A percentile compares a stretch with the other conserved stretches of the same genome.
Evolutionary conservation across 768 basidiomycete species (phyloP).

Genomic region (Tylopilus sp.): DNA sequence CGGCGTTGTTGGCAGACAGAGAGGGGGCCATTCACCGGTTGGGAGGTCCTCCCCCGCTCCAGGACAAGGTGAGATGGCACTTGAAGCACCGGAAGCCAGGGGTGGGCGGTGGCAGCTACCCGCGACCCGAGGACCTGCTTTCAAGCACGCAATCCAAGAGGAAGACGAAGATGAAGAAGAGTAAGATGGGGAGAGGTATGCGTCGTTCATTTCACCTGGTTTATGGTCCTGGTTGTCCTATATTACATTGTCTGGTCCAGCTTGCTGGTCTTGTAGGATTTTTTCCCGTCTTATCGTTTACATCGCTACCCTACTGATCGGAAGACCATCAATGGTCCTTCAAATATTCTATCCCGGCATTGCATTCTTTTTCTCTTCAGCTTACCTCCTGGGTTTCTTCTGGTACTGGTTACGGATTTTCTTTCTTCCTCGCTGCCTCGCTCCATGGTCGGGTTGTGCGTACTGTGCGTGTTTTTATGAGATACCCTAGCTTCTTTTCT

Average conservation of each 20-base stretch:
- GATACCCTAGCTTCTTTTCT: constrained; percentile 25
- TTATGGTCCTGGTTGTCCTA: constrained; percentile 8
- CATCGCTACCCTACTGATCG: constrained; percentile 19
- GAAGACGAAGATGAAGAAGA: constrained; percentile 87
- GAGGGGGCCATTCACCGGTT: constrained; percentile 56
- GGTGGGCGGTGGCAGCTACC: constrained; percentile 69
- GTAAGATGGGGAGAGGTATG: constrained; percentile 17
- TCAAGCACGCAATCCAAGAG: constrained; percentile 71
- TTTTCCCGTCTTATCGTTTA: constrained; percentile 1
- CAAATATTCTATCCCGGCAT: constrained; percentile 4
- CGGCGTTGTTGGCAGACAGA: constrained; percentile 36
- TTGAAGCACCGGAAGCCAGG: constrained; percentile 49
- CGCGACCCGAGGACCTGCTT: constrained; percentile 63
- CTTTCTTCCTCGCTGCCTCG: background rate
- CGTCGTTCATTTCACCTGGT: constrained; percentile 1
- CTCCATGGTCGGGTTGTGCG: constrained; percentile 6
- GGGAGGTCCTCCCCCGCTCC: constrained; percentile 62
- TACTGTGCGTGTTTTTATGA: constrained; percentile 16
- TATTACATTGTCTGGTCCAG: constrained; percentile 2
- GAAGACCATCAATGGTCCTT: constrained; percentile 3
- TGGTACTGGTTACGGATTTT: constrained; percentile 25
- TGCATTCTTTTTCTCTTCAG: background rate
- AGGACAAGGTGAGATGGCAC: constrained; percentile 38
- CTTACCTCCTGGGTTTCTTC: constrained; percentile 8
- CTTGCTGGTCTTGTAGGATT: constrained; percentile 2